Conservation (phyloP, 345 rosid species). For the Cochlearia excelsa region DNA sequence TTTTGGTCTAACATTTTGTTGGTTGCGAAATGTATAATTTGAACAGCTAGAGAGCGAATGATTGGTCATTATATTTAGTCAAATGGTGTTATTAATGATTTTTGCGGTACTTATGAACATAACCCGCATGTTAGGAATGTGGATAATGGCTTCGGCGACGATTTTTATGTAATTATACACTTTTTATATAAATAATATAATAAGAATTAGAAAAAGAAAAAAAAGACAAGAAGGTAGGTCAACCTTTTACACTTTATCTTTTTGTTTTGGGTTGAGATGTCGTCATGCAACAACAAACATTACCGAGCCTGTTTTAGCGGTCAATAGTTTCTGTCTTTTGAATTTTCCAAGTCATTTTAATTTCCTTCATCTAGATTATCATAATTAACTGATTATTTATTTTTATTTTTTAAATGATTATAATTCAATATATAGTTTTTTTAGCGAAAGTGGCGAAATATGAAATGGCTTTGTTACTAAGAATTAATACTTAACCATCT, state of each 20-base stretch:
- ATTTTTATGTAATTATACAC: too few relatives aligned
- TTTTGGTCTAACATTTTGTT: slow-evolving; percentile 28
- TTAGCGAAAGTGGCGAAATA: too few relatives aligned
- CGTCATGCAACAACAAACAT: slow-evolving; percentile 14
- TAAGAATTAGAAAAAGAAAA: not conserved
- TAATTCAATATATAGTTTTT: too few relatives aligned
- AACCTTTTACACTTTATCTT: not conserved
- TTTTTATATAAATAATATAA: too few relatives aligned
- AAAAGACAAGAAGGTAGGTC: not conserved
- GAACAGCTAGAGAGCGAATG: slow-evolving; percentile 19
- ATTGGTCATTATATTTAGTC: slow-evolving; percentile 8
- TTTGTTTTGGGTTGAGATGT: slow-evolving; percentile 18
- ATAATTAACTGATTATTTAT: too few relatives aligned
- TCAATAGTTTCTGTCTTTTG: slow-evolving; percentile 11
- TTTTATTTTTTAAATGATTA: too few relatives aligned
- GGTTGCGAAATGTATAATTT: slow-evolving; percentile 26
- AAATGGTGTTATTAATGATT: slow-evolving; percentile 6
- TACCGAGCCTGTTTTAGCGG: slow-evolving; percentile 17
- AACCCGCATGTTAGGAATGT: not conserved
- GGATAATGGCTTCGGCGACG: not conserved
- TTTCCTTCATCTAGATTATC: slow-evolving; percentile 3
- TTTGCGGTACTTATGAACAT: too few relatives aligned
- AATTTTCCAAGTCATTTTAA: slow-evolving; percentile 7
- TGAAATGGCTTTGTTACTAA: too few relatives aligned
- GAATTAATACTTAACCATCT: too few relatives aligned